Conservation (phyloP, 306 rosid species). For the Dalbergia oliveri region DNA sequence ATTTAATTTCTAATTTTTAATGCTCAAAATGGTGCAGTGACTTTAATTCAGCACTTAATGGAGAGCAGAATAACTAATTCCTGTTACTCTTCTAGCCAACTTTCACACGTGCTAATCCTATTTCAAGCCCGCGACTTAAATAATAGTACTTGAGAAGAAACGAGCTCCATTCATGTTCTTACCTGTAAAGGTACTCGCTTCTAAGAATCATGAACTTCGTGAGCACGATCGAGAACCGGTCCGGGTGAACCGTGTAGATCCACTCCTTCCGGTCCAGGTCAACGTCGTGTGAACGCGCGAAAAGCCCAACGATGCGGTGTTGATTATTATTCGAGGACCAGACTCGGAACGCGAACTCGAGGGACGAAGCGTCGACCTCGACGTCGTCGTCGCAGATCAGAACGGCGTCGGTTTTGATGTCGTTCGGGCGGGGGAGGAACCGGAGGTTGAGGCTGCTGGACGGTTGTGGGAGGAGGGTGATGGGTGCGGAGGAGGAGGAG, state of each 20-base stretch:
- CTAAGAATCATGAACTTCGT: slow-evolving; percentile 79
- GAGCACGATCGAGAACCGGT: slow-evolving; percentile 80
- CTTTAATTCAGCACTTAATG: no score
- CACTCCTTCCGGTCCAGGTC: slow-evolving; percentile 71
- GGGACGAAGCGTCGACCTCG: slow-evolving; percentile 62
- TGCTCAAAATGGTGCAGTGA: no score
- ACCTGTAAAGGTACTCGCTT: slow-evolving; percentile 52
- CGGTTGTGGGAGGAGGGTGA: slow-evolving; percentile 59
- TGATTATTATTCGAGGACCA: slow-evolving; percentile 60
- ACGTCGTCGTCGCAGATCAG: slow-evolving; percentile 90
- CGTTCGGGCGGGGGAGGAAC: slow-evolving; percentile 66
- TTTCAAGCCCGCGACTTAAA: no score
- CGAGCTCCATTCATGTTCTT: no score
- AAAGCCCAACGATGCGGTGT: slow-evolving; percentile 67
- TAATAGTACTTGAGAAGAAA: no score
- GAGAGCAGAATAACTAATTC: no score
- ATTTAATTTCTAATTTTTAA: no score
- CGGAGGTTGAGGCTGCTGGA: slow-evolving; percentile 76
- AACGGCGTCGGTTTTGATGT: slow-evolving; percentile 68
- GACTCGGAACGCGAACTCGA: slow-evolving; percentile 70
- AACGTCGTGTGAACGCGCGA: slow-evolving; percentile 82
- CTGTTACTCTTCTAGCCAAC: no score
- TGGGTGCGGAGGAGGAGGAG: slow-evolving; percentile 49
- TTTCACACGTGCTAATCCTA: no score
- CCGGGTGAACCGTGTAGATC: slow-evolving; percentile 86